Percentiles rank a stretch among this genome's conserved stretches.
Evolutionary conservation across 805 yeast species (phyloP).

Genomic region (Suhomyces xylopsoci): DNA sequence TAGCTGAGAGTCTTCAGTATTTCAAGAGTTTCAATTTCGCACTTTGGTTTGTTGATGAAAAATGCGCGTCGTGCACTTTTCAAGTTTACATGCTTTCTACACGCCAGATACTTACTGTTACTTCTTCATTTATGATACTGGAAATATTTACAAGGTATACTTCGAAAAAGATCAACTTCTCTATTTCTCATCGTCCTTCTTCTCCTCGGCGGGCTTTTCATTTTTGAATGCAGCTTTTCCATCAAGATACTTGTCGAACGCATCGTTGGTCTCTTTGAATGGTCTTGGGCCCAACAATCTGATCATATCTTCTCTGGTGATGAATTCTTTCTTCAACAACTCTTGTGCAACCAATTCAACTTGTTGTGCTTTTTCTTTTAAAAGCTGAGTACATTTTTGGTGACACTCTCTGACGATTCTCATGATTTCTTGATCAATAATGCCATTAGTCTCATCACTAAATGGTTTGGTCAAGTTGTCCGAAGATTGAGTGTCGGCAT

Average conservation of each 20-base stretch:
- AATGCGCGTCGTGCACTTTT: background rate
- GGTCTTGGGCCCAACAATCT: conserved; percentile 87
- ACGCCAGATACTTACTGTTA: too few species aligned
- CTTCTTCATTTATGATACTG: background rate
- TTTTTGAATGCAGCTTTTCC: conserved; percentile 42
- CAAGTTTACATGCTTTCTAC: too few species aligned
- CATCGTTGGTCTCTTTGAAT: conserved; percentile 85
- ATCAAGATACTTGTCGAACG: conserved; percentile 73
- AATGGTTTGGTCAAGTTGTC: conserved; percentile 78
- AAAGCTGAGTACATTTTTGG: conserved; percentile 61
- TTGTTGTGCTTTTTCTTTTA: conserved; percentile 67
- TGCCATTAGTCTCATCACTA: conserved; percentile 79
- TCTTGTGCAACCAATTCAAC: conserved; percentile 87
- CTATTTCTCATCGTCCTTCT: conserved; percentile 20
- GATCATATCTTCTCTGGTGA: conserved; percentile 93
- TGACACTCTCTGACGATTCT: conserved; percentile 76
- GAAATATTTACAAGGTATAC: conserved; percentile 1
- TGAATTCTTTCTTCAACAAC: conserved; percentile 78
- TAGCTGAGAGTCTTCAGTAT: background rate
- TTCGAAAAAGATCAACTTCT: background rate
- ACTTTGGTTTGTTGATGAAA: background rate
- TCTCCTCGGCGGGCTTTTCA: conserved; percentile 26
- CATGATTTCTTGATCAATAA: conserved; percentile 81
- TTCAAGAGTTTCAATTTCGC: background rate
- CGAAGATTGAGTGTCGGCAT: conserved; percentile 66